Percentiles rank a stretch among this genome's conserved stretches.
Evolutionary conservation across 352 stramenopile species (phyloP).

Genomic region (Plasmopara viticola): DNA sequence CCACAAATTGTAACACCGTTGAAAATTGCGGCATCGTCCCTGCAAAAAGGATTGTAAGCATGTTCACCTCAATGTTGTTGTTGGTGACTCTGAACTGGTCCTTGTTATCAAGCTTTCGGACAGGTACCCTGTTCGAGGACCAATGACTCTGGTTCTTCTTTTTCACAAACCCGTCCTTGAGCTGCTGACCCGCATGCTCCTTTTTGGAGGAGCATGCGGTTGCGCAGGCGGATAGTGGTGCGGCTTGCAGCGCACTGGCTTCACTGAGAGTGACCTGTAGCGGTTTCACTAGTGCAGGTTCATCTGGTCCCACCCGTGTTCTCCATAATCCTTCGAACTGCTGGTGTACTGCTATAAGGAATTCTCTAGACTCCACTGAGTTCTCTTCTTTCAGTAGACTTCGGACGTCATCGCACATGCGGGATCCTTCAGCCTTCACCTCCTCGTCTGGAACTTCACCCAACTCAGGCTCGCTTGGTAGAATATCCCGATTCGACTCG

Average conservation of each 20-base stretch:
- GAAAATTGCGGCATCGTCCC: neutral
- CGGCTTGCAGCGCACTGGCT: neutral
- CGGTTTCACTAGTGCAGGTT: neutral
- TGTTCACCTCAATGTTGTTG: neutral
- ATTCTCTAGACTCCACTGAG: too few relatives aligned
- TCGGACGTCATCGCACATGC: too few relatives aligned
- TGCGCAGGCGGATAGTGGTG: neutral
- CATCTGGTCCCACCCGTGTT: neutral
- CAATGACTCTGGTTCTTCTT: neutral
- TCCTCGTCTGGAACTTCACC: too few relatives aligned
- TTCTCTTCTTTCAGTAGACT: too few relatives aligned
- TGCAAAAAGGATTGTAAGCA: neutral
- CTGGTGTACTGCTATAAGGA: too few relatives aligned
- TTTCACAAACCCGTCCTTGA: neutral
- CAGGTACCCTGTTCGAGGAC: neutral
- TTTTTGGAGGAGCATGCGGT: neutral
- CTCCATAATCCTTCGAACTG: too few relatives aligned
- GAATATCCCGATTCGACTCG: too few relatives aligned
- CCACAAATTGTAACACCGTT: too few relatives aligned
- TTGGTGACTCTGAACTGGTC: neutral
- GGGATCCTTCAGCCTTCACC: too few relatives aligned
- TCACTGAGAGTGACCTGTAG: neutral
- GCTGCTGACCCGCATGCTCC: neutral
- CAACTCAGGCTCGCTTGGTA: too few relatives aligned
- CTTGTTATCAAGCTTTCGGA: neutral